Evolutionary conservation across 2,329 filamentous ascomycete genomes (phyloP), one percentile per base, ranked within the genome.

Genomic region (Davidsoniella virescens): DNA sequence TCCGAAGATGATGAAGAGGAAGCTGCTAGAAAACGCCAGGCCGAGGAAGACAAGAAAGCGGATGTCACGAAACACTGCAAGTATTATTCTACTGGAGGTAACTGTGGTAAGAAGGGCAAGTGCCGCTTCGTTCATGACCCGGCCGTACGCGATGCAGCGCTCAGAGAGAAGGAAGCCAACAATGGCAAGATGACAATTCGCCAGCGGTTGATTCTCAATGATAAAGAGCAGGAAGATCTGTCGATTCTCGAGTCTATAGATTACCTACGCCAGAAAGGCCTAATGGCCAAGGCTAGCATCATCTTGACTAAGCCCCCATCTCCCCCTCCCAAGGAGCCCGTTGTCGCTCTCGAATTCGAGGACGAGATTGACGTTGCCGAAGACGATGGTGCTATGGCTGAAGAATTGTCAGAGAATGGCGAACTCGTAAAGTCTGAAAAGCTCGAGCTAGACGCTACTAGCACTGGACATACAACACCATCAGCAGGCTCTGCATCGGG

Each of bases 31-130:
- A 49, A 46, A 16, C 57, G 61, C 37, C 58, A 59, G 9, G 57
- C 57, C 7, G 51, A 52, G 14, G 65, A 61, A 59, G 26, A 57
- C 56, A 69, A 73, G 62, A 70, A 73, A 60, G 76, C 77, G 46
- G 77, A 81, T 58, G 70, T 78, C 40, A 71, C 74, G 47, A 76
- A 74, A 55, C 78, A 81, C 59, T 82, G 78, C 73, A 82, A 82
- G 64, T 82, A 82, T 63, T 82, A 75, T 61, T 79, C 78, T 38
- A 82, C 78, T 48, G 78, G 78, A 56, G 78, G 78, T 54, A 78
- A 70, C 52, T 82, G 78, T 64, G 78, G 78, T 48, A 82, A 82
- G 71, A 80, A 80, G 72, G 76, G 76, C 76, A 82, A 82, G 76
- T 82, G 78, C 68, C 78, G 78, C 65, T 82, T 82, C 65, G 76